Conservation (phyloP, 2,329 filamentous ascomycete species). For the Pseudogymnoascus sp. region DNA sequence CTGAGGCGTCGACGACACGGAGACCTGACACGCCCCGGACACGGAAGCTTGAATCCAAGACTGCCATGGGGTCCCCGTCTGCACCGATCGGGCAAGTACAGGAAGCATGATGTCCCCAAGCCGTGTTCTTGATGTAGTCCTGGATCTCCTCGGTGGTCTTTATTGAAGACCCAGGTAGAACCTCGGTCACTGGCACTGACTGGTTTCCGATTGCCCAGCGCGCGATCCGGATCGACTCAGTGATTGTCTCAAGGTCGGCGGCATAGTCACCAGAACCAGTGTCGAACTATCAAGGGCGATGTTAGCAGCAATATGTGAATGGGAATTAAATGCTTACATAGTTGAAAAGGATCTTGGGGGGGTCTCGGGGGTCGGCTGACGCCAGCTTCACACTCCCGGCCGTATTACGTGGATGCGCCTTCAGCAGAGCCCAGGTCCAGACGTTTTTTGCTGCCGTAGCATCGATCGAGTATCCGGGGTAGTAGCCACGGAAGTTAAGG, state of each 20-base stretch:
- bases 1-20: conserved; percentile 53
- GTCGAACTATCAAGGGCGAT: conserved; percentile 30
- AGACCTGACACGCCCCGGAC: conserved; percentile 48
- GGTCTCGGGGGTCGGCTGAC: conserved; percentile 54
- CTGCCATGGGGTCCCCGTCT: conserved; percentile 32
- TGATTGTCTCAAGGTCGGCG: conserved; percentile 17
- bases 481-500: conserved; percentile 35
- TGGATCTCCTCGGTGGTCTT: conserved; percentile 36
- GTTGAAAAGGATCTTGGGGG: conserved; percentile 55
- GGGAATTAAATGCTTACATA: conserved; percentile 28
- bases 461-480: conserved; percentile 32
- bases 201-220: conserved; percentile 32
- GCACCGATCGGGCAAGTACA: conserved; percentile 47
- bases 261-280: conserved; percentile 30
- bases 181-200: conserved; percentile 35
- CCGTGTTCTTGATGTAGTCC: conserved; percentile 40
- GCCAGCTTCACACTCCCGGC: conserved; percentile 54
- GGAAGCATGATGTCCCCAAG: conserved; percentile 51
- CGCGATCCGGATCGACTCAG: conserved; percentile 16
- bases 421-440: conserved; percentile 37
- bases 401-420: conserved; percentile 54
- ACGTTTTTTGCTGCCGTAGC: conserved; percentile 33
- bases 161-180: conserved; percentile 34
- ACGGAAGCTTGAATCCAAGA: conserved; percentile 47
- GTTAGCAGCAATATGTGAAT: background rate